Conservation (phyloP, 1,284 basidiomycete genomes). For the Apiotrichum sp. region DNA sequence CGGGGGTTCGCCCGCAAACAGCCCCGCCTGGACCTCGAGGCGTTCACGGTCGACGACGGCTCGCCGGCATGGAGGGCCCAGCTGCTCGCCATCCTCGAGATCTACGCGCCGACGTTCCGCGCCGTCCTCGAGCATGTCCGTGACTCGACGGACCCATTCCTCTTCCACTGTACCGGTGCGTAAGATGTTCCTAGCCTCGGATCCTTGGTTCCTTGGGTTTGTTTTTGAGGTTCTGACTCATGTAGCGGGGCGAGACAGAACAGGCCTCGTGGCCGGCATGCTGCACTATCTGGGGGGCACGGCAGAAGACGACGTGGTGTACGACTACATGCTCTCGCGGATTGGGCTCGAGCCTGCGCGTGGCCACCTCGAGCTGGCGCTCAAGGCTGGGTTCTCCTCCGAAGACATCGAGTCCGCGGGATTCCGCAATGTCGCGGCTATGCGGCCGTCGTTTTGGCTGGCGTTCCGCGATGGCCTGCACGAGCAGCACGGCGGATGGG, state of each 20-base stretch:
- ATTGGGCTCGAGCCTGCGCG: slow-evolving; percentile 17
- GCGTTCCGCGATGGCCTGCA: neutral
- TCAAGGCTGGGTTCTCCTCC: neutral
- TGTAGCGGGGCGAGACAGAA: slow-evolving; percentile 15
- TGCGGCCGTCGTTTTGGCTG: slow-evolving; percentile 4
- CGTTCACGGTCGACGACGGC: slow-evolving; percentile 11
- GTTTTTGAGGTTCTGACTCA: neutral
- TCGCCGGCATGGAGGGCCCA: slow-evolving; percentile 5
- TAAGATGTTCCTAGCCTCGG: neutral
- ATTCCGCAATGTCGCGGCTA: slow-evolving; percentile 6
- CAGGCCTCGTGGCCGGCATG: slow-evolving; percentile 11
- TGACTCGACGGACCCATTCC: slow-evolving; percentile 5
- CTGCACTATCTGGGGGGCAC: slow-evolving; percentile 14
- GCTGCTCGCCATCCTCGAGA: slow-evolving; percentile 4
- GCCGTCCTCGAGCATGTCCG: slow-evolving; percentile 14
- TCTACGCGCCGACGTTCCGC: slow-evolving; percentile 2
- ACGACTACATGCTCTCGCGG: slow-evolving; percentile 17
- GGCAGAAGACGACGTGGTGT: neutral
- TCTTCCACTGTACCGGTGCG: slow-evolving; percentile 18
- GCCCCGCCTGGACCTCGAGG: neutral
- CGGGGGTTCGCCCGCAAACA: neutral
- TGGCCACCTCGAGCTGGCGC: slow-evolving; percentile 1
- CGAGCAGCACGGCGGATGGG: slow-evolving; percentile 11
- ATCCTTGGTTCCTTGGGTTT: too few species aligned
- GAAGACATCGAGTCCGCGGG: slow-evolving; percentile 3